phyloP scores from a whole-genome alignment of 2,329 filamentous ascomycete species.

The Rhynchosporium secalis region DNA sequence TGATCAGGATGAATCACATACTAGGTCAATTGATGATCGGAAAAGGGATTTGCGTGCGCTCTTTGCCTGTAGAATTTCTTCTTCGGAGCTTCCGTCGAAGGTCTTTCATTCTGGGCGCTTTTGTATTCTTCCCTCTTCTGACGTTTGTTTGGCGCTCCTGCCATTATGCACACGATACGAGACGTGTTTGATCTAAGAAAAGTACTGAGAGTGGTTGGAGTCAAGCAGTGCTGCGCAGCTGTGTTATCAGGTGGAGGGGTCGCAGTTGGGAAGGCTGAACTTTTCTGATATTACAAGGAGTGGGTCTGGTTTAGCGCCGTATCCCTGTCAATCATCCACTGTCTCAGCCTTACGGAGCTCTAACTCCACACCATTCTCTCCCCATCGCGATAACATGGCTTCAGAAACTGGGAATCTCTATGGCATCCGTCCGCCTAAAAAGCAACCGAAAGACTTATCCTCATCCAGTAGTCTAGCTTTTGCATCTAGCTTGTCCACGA shows the following conservation, averaged over 20 bases:
- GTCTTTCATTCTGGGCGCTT: slow-evolving; percentile 51
- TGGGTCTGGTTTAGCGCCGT: slow-evolving; percentile 1
- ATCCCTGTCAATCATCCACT: slow-evolving; percentile 6
- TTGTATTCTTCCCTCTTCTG: slow-evolving; percentile 68
- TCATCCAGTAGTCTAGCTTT: slow-evolving; percentile 79
- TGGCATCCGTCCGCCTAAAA: slow-evolving; percentile 70
- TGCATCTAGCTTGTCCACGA: slow-evolving; percentile 79
- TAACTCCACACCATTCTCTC: not conserved
- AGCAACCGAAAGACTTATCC: slow-evolving; percentile 64
- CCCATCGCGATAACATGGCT: slow-evolving; percentile 22
- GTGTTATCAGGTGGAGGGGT: not conserved
- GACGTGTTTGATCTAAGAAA: not conserved
- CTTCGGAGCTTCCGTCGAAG: slow-evolving; percentile 61
- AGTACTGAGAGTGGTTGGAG: not conserved
- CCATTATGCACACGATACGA: slow-evolving; percentile 40
- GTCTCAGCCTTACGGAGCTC: slow-evolving; percentile 2
- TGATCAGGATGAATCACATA: slow-evolving; percentile 48
- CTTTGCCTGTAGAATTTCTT: slow-evolving; percentile 97
- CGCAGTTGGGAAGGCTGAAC: slow-evolving; percentile 11
- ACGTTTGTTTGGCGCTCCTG: slow-evolving; percentile 54
- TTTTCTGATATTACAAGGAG: slow-evolving; percentile 5
- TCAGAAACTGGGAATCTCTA: slow-evolving; percentile 66
- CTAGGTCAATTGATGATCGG: slow-evolving; percentile 89
- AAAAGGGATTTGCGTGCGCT: slow-evolving; percentile 97
- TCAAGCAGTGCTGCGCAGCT: not conserved